phyloP scores from a whole-genome alignment of 2,329 filamentous ascomycete species.

The Aspergillus ustus region DNA sequence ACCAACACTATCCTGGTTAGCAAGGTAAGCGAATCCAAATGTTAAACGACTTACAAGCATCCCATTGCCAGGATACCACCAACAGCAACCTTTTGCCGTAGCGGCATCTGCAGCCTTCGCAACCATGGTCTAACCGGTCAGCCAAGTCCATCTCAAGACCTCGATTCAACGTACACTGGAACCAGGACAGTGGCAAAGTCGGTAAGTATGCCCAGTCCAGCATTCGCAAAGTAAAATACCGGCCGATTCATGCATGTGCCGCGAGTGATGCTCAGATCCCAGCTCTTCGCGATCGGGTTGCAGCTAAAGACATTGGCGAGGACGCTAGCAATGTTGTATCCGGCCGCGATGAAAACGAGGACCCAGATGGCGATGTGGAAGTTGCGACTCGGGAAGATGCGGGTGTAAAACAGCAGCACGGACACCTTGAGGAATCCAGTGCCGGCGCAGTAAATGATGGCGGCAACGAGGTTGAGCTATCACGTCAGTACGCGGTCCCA shows the following conservation, averaged over 20 bases:
- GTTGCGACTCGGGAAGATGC: conserved; percentile 34
- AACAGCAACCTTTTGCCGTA: conserved; percentile 36
- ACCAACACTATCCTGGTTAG: conserved; percentile 27
- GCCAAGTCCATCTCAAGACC: neutral
- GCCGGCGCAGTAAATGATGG: conserved; percentile 35
- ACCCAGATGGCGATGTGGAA: conserved; percentile 31
- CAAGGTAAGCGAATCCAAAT: neutral
- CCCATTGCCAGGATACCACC: conserved; percentile 33
- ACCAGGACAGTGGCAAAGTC: conserved; percentile 36
- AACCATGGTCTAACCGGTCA: conserved; percentile 31
- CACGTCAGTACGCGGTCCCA: neutral
- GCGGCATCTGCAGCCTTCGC: conserved; percentile 35
- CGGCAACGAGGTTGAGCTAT: conserved; percentile 34
- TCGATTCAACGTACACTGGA: conserved; percentile 30
- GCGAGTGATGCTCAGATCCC: conserved; percentile 27
- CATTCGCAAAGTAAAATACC: conserved; percentile 37
- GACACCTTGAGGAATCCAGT: conserved; percentile 38
- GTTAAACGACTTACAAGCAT: conserved; percentile 29
- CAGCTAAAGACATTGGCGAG: conserved; percentile 35
- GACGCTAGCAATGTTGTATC: conserved; percentile 33
- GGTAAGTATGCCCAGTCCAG: conserved; percentile 33
- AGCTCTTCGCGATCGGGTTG: conserved; percentile 30
- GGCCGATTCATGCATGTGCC: conserved; percentile 33
- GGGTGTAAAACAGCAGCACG: conserved; percentile 35
- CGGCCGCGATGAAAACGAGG: conserved; percentile 30